Evolutionary conservation across 2,329 filamentous ascomycete species (phyloP).

Genomic region (Xylaria sp.): DNA sequence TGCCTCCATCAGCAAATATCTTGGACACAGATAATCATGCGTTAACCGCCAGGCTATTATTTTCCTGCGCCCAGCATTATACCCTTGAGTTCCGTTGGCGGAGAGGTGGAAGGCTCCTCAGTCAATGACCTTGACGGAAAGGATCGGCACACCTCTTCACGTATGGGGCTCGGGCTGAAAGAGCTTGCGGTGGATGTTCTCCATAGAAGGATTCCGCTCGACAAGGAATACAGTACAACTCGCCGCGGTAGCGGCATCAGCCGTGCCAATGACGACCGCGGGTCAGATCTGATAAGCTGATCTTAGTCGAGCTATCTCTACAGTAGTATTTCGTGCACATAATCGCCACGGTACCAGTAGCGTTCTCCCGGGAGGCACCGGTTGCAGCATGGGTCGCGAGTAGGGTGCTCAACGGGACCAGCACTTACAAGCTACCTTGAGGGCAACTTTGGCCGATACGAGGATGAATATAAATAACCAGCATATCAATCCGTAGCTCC

Average conservation of each 20-base stretch:
- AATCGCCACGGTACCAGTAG: neutral
- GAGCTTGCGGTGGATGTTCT: neutral
- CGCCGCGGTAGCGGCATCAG: neutral
- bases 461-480: neutral
- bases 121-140: neutral
- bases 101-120: neutral
- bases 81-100: too few relatives aligned
- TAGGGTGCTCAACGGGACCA: neutral
- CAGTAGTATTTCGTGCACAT: neutral
- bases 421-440: neutral
- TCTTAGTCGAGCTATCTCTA: neutral
- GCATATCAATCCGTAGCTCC: neutral
- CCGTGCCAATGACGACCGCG: neutral
- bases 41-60: neutral
- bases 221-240: neutral
- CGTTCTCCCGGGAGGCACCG: neutral
- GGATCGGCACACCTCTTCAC: neutral
- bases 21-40: neutral
- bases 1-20: neutral
- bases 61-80: too few relatives aligned
- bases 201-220: neutral
- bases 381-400: neutral
- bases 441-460: neutral
- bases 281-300: constrained; percentile 8
- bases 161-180: neutral